These are phyloP conservation scores for Talaromyces stipitatus DNA, from an alignment of 495 filamentous ascomycete species.

Conservation along the genomic window DNA sequence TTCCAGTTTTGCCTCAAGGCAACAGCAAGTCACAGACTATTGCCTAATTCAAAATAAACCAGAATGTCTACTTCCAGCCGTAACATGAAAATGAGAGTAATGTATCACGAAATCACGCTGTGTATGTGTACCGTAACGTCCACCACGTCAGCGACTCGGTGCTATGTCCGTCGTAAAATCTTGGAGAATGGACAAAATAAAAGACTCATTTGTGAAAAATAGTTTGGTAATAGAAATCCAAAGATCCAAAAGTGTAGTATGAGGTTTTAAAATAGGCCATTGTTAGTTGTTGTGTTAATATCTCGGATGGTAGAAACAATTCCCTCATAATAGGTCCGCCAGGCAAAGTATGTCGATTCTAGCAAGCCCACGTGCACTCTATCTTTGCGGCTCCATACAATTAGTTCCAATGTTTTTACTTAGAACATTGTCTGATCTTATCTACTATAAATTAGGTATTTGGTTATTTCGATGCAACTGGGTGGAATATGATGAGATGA, in stretches of 20 bases:
- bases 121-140: not conserved
- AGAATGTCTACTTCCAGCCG: not conserved
- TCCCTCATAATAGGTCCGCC: not conserved
- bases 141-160: not conserved
- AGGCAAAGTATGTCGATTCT: not conserved
- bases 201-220: not conserved
- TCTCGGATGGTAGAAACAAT: not conserved
- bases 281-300: not conserved
- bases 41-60: not conserved
- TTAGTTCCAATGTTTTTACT: not conserved
- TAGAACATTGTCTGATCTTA: too few relatives aligned
- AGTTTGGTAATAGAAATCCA: not conserved
- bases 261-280: not conserved
- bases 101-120: not conserved
- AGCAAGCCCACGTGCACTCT: not conserved
- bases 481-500: too few relatives aligned
- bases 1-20: too few relatives aligned
- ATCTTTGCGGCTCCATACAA: not conserved
- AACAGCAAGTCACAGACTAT: not conserved
- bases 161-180: not conserved
- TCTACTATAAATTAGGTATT: too few relatives aligned
- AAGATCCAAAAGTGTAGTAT: not conserved
- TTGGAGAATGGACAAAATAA: not conserved
- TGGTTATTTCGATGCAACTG: too few relatives aligned
- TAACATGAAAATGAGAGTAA: not conserved